Evolutionary conservation across 257 asterid species (phyloP).

Genomic region (Lavandula angustifolia): DNA sequence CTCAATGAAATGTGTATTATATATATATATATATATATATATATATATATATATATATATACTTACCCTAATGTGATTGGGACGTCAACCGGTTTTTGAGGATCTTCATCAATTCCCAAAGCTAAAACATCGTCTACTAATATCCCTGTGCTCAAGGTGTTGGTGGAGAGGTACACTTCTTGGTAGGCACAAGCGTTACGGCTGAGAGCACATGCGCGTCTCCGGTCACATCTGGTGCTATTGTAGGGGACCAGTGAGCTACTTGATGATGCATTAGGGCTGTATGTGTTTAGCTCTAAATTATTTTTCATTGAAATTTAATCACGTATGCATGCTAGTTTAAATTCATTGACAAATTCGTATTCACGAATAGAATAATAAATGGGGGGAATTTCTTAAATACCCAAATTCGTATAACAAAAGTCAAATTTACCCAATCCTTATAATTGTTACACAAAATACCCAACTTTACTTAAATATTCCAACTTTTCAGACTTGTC

Average conservation of each 20-base stretch:
- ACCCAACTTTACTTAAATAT: too few relatives aligned
- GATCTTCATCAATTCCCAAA: conserved; percentile 55
- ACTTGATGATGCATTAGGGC: conserved; percentile 67
- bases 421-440: too few relatives aligned
- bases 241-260: conserved; percentile 70
- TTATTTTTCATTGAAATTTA: conserved; percentile 41
- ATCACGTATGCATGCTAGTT: too few relatives aligned
- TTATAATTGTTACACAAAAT: too few relatives aligned
- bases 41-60: too few relatives aligned
- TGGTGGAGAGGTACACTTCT: conserved; percentile 72
- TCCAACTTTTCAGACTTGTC: too few relatives aligned
- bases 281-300: conserved; percentile 67
- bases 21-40: too few relatives aligned
- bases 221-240: conserved; percentile 60
- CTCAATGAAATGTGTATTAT: too few relatives aligned
- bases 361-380: not conserved
- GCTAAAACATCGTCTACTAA: conserved; percentile 84
- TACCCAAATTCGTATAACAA: too few relatives aligned
- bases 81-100: conserved; percentile 48
- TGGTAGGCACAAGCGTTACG: conserved; percentile 79
- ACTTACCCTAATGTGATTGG: conserved; percentile 76
- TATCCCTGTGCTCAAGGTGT: conserved; percentile 80
- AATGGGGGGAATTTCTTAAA: too few relatives aligned
- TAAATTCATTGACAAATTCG: too few relatives aligned
- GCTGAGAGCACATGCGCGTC: conserved; percentile 49